Evolutionary conservation across 306 rosid species (phyloP).

Genomic region (Potentilla sterilis): DNA sequence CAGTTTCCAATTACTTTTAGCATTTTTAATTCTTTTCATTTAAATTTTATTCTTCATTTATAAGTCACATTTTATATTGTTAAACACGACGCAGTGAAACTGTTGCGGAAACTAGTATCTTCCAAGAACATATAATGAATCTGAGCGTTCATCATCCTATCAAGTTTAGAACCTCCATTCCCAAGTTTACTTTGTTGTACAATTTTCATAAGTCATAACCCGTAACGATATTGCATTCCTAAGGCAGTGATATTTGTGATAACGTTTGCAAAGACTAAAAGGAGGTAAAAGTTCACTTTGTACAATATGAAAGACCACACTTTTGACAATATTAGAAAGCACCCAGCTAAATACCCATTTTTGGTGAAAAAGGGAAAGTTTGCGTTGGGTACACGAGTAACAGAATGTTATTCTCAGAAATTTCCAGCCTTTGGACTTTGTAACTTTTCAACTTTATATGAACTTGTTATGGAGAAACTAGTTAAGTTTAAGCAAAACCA

Average conservation of each 20-base stretch:
- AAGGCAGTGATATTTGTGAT: neutral
- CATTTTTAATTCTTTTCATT: too few relatives aligned
- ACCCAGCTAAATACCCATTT: neutral
- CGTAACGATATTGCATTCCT: neutral
- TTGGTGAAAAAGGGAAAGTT: neutral
- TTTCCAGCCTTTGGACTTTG: slow-evolving; percentile 6
- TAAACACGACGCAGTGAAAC: neutral
- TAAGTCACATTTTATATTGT: neutral
- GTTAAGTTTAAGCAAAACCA: slow-evolving; percentile 1
- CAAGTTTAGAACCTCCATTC: neutral
- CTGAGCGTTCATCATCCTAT: too few relatives aligned
- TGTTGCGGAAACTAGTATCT: too few relatives aligned
- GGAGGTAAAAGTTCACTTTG: neutral
- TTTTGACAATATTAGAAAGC: neutral
- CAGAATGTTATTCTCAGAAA: slow-evolving; percentile 16
- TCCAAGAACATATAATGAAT: too few relatives aligned
- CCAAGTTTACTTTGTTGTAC: neutral
- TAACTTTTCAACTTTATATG: neutral
- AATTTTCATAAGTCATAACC: too few relatives aligned
- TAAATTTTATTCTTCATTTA: too few relatives aligned
- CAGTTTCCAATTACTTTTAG: neutral
- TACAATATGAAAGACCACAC: neutral
- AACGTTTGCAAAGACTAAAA: neutral
- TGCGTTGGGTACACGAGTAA: slow-evolving; percentile 5
- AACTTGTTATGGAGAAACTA: slow-evolving; percentile 10